Conservation (phyloP, 163 green algal genomes). For the Scenedesmus sp. region DNA sequence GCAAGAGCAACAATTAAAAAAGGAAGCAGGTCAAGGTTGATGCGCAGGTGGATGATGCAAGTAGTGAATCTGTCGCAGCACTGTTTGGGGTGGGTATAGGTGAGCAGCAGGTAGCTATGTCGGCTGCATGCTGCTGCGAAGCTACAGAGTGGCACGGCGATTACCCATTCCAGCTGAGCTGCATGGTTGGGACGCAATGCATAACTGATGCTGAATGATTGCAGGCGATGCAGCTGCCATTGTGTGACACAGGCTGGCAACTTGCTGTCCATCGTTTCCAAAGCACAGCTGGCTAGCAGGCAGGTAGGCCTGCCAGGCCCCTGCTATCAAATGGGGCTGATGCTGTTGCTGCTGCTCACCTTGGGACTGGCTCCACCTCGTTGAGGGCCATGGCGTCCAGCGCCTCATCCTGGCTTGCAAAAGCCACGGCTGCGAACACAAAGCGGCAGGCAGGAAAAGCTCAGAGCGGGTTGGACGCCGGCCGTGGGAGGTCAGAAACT, state of each 20-base stretch:
- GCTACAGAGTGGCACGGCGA: too few relatives aligned
- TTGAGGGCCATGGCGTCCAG: conserved; percentile 17
- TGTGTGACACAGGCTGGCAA: too few relatives aligned
- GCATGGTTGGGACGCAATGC: too few relatives aligned
- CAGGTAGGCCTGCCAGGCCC: background rate
- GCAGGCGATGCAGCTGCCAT: too few relatives aligned
- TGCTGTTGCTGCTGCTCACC: conserved; percentile 17
- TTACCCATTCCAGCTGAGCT: too few relatives aligned
- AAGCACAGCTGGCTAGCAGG: background rate
- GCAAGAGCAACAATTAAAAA: background rate
- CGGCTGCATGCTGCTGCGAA: too few relatives aligned
- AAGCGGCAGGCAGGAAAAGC: background rate
- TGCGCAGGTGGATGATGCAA: background rate
- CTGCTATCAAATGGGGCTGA: background rate
- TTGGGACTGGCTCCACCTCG: conserved; percentile 18
- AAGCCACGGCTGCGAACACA: background rate
- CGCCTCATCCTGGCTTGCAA: conserved; percentile 11
- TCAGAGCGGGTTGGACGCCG: background rate
- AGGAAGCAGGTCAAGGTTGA: background rate
- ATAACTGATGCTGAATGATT: too few relatives aligned
- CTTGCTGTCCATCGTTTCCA: too few relatives aligned
- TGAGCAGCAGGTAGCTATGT: too few relatives aligned
- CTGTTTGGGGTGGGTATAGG: background rate
- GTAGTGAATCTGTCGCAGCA: background rate
- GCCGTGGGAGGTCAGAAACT: background rate